Conservation (phyloP, 805 yeast species). For the Candida endomychidarum region DNA sequence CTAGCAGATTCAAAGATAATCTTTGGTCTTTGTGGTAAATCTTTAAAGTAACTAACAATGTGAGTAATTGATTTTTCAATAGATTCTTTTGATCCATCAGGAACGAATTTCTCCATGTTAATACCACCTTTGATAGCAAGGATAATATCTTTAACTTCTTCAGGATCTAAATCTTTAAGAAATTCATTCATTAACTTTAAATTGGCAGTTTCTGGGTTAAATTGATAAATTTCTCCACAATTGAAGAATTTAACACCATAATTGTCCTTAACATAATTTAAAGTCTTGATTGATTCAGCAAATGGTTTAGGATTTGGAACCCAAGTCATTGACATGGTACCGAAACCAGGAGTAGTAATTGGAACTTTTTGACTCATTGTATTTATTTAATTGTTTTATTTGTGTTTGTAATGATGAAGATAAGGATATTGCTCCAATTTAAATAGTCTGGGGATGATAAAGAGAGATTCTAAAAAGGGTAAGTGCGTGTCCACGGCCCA, state of each 20-base stretch:
- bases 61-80: conserved; percentile 45
- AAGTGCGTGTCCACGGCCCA: too few species aligned
- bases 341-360: conserved; percentile 51
- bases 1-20: conserved; percentile 70
- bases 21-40: conserved; percentile 29
- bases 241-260: conserved; percentile 57
- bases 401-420: background rate
- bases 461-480: too few species aligned
- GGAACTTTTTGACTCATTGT: conserved; percentile 1
- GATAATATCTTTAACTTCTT: conserved; percentile 45
- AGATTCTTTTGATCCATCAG: conserved; percentile 27
- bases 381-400: background rate
- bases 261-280: conserved; percentile 49
- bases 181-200: conserved; percentile 26
- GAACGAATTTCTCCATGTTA: background rate
- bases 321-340: conserved; percentile 84
- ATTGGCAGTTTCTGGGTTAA: conserved; percentile 39
- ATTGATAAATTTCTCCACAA: conserved; percentile 79
- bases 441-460: background rate
- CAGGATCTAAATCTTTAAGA: conserved; percentile 50
- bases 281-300: conserved; percentile 51
- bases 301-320: conserved; percentile 54
- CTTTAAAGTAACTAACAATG: conserved; percentile 27
- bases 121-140: conserved; percentile 69
- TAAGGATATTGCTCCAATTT: too few species aligned